Base-by-base conservation (phyloP, 441 rosid species). In the Adansonia madagascariensis region DNA sequence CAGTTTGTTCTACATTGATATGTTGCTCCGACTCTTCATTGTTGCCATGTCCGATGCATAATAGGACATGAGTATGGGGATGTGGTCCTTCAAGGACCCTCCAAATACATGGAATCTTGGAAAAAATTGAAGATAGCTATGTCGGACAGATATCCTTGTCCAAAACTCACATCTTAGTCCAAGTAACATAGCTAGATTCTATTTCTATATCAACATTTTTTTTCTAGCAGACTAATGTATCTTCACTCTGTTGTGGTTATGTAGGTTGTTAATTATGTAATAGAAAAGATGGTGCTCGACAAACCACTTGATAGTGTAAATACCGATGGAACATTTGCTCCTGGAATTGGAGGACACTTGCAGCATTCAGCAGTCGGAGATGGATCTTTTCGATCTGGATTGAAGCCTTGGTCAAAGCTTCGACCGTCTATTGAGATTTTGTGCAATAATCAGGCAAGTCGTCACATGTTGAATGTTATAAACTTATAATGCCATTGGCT, bases 401-500 rank as follows among this genome's bases (percentile, higher is more conserved):
- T 86, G 85, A 95, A 88, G 84, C 85, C 95, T 75, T 89, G 95
- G 95, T 94, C 83, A 81, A 97, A 95, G 87, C 86, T 80, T 76
- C 92, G 88, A 84, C 98, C 98, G 75, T 86, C 94, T 78, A 86
- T 97, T 53, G 99, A 97, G 89, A 92, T 97, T 80, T 82, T 92
- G 82, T 97, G 99, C 89, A 95, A 95, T 85, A 95, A 95, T 85
- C 98, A 97, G 98, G 99, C 81, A 80, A 87, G 91, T 85, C 46
- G 62, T 60, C 74, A 31, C 69, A 27, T 49, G 11, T 59, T 74
- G 8, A 73, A 35, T 63, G 59, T 76, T 53, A 47, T 31, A 31
- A 31, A 31, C 39, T 31, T 31, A 31, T 60, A 24, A 43, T 74
- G 10, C 4, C 63, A 11, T 65, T 31, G 59, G 43, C 17, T 52